phyloP scores from a whole-genome alignment of 2,329 filamentous ascomycete species.

The Ceratocystis cacaofunesta region DNA sequence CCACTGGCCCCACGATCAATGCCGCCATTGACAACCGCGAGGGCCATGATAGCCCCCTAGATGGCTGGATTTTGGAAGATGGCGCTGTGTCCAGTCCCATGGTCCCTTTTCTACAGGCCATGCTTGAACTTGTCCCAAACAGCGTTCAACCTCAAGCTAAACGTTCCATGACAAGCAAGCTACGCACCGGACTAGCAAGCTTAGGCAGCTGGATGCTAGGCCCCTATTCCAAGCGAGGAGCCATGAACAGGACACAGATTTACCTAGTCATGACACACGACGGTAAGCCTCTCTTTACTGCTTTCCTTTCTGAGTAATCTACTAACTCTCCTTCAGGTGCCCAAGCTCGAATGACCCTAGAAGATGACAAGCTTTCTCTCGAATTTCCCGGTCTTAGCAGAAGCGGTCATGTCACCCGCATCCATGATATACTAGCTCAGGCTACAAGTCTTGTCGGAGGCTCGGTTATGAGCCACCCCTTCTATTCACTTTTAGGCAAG shows the following conservation, averaged over 20 bases:
- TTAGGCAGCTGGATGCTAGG: conserved; percentile 42
- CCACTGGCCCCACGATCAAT: conserved; percentile 47
- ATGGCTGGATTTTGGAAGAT: conserved; percentile 51
- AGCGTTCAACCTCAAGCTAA: conserved; percentile 26
- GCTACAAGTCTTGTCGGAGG: conserved; percentile 45
- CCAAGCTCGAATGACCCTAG: conserved; percentile 43
- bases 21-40: conserved; percentile 45
- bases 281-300: conserved; percentile 25
- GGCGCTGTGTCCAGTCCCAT: conserved; percentile 45
- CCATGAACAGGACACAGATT: conserved; percentile 44
- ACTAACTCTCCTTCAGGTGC: conserved; percentile 27
- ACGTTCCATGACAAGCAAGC: conserved; percentile 27
- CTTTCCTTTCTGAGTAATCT: background rate
- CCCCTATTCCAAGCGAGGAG: conserved; percentile 40
- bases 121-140: conserved; percentile 40
- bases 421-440: conserved; percentile 37
- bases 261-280: conserved; percentile 56
- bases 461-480: conserved; percentile 44
- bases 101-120: conserved; percentile 38
- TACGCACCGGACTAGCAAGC: conserved; percentile 34
- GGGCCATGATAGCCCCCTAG: conserved; percentile 37
- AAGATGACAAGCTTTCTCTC: conserved; percentile 44
- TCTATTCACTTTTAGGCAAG: conserved; percentile 38
- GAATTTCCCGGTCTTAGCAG: conserved; percentile 45
- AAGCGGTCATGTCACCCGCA: conserved; percentile 37